Evolutionary conservation across 345 rosid species (phyloP).

Genomic region (Turnera subulata): DNA sequence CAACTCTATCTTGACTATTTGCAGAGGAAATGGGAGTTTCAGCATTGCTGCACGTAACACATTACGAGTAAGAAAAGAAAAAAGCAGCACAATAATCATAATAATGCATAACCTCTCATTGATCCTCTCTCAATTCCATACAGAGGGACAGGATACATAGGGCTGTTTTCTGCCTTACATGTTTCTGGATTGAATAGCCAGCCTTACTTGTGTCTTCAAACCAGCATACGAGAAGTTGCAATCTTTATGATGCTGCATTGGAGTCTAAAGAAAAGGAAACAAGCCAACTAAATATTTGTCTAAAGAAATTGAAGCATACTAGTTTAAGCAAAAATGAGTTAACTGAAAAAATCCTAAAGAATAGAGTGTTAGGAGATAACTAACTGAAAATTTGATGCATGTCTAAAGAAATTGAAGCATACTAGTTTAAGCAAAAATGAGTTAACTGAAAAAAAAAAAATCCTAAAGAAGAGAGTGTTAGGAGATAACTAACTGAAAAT

Average conservation of each 20-base stretch:
- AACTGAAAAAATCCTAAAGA: not conserved
- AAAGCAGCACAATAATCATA: not conserved
- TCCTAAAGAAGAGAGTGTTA: constrained; percentile 1
- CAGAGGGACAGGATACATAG: not conserved
- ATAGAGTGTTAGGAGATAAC: constrained; percentile 5
- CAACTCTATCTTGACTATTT: constrained; percentile 60
- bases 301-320: constrained; percentile 2
- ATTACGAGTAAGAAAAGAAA: constrained; percentile 3
- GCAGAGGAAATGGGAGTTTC: constrained; percentile 64
- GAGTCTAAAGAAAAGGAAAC: constrained; percentile 43
- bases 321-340: constrained; percentile 2
- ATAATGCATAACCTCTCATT: not conserved
- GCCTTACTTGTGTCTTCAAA: constrained; percentile 89
- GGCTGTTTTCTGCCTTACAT: constrained; percentile 44
- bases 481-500: constrained; percentile 52
- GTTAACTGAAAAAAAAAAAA: not conserved
- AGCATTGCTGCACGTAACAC: constrained; percentile 46
- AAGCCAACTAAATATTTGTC: not conserved
- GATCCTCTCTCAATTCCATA: not conserved
- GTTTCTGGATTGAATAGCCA: constrained; percentile 80
- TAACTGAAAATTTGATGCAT: constrained; percentile 7
- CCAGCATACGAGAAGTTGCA: constrained; percentile 97
- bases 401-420: constrained; percentile 2
- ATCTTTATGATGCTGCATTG: constrained; percentile 87
- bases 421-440: constrained; percentile 4